phyloP scores from a whole-genome alignment of 208 protist genomes.

The Leptomonas seymouri region DNA sequence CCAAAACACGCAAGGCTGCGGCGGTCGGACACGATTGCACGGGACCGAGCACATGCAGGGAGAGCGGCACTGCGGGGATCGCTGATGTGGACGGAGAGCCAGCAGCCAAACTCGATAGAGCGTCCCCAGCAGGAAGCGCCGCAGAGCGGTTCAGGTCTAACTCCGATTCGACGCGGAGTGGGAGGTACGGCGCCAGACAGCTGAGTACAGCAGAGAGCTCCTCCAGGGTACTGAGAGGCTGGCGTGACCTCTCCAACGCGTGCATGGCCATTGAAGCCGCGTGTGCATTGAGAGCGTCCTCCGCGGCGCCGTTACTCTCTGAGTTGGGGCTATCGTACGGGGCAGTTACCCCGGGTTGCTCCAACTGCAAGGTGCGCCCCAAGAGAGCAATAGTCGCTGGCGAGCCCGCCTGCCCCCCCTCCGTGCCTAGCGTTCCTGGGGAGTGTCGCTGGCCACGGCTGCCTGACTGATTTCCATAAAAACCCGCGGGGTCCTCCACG shows the following conservation, averaged over 20 bases:
- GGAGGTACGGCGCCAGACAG: conserved; percentile 41
- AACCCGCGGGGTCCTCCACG: conserved; percentile 9
- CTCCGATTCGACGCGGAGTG: conserved; percentile 55
- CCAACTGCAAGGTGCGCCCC: neutral
- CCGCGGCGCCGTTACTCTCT: neutral
- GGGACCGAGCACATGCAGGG: conserved; percentile 51
- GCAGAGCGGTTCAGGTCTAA: conserved; percentile 24
- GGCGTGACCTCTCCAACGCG: conserved; percentile 36
- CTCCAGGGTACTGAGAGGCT: conserved; percentile 40
- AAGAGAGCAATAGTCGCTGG: neutral
- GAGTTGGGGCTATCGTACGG: neutral
- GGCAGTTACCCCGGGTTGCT: neutral
- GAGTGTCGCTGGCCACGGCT: neutral
- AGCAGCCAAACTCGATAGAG: neutral
- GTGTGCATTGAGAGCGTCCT: neutral
- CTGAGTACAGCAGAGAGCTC: conserved; percentile 40
- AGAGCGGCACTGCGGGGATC: conserved; percentile 14
- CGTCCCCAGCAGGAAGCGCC: neutral
- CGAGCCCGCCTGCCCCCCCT: neutral
- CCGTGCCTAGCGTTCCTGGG: neutral
- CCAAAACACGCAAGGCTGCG: conserved; percentile 46
- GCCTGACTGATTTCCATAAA: neutral
- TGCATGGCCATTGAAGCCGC: conserved; percentile 23
- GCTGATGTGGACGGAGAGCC: neutral
- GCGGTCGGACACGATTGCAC: conserved; percentile 37